A percentile compares a stretch with the other conserved stretches of the same genome.
phyloP scores from a whole-genome alignment of 345 rosid species.

The Stellera chamaejasme region DNA sequence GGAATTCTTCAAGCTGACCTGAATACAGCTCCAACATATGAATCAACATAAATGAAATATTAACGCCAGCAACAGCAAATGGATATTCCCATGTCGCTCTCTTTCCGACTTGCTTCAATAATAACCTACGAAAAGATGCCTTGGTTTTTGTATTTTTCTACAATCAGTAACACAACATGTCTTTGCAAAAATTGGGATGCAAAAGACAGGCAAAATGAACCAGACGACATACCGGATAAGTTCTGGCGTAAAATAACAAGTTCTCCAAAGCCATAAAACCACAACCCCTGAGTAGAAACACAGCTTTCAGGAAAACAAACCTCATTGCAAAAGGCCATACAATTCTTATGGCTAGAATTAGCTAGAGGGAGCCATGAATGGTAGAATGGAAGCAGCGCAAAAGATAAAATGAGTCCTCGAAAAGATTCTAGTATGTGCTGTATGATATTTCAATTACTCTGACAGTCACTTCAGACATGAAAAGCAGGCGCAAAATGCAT shows the following conservation, averaged over 20 bases:
- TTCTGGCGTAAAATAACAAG: slow-evolving; percentile 77
- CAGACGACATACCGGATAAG: slow-evolving; percentile 59
- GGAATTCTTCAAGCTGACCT: slow-evolving; percentile 25
- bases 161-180: slow-evolving; percentile 32
- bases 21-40: slow-evolving; percentile 86
- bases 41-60: slow-evolving; percentile 84
- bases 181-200: slow-evolving; percentile 3
- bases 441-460: too few species aligned
- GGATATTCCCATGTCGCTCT: slow-evolving; percentile 97
- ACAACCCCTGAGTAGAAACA: slow-evolving; percentile 53
- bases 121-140: slow-evolving; percentile 93
- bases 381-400: too few species aligned
- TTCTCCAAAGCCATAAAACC: slow-evolving; percentile 88
- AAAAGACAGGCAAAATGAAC: background rate
- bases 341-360: too few species aligned
- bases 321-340: too few species aligned
- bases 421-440: too few species aligned
- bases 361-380: too few species aligned
- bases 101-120: slow-evolving; percentile 75
- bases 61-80: slow-evolving; percentile 97
- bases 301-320: too few species aligned
- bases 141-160: slow-evolving; percentile 47
- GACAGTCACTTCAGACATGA: too few species aligned
- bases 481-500: too few species aligned
- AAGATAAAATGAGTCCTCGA: too few species aligned